phyloP scores from a whole-genome alignment of 225 moss, liverwort and hornwort species.

The Rhytidiadelphus loreus region DNA sequence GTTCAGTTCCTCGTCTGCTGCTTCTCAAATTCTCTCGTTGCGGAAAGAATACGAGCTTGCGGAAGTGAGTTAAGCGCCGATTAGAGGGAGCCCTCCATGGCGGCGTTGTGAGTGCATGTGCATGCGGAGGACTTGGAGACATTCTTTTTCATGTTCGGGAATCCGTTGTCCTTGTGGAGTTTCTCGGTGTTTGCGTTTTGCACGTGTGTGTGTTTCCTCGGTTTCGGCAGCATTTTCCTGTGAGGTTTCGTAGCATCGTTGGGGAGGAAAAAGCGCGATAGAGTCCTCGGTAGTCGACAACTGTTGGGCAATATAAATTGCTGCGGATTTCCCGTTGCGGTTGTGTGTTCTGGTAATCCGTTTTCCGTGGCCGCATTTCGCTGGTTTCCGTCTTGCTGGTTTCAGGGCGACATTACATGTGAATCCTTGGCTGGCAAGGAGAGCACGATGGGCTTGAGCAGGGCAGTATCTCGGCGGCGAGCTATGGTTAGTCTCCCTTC shows the following conservation, averaged over 20 bases:
- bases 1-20: background rate
- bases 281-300: background rate
- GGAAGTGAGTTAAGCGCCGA: background rate
- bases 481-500: background rate
- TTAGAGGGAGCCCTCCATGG: background rate
- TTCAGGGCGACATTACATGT: background rate
- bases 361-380: background rate
- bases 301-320: background rate
- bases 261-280: background rate
- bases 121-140: background rate
- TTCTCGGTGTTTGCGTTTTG: background rate
- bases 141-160: background rate
- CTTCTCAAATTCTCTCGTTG: background rate
- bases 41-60: background rate
- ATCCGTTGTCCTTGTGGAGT: background rate
- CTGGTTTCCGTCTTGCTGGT: background rate
- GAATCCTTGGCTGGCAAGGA: background rate
- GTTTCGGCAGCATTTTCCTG: background rate
- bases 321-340: background rate
- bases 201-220: background rate
- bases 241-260: background rate
- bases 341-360: background rate
- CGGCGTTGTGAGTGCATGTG: background rate
- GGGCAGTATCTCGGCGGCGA: background rate
- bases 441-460: conserved; percentile 7